Evolutionary conservation across 768 basidiomycete species (phyloP), one percentile per base, ranked within the genome.

Genomic region (Hemileccinum impolitum): DNA sequence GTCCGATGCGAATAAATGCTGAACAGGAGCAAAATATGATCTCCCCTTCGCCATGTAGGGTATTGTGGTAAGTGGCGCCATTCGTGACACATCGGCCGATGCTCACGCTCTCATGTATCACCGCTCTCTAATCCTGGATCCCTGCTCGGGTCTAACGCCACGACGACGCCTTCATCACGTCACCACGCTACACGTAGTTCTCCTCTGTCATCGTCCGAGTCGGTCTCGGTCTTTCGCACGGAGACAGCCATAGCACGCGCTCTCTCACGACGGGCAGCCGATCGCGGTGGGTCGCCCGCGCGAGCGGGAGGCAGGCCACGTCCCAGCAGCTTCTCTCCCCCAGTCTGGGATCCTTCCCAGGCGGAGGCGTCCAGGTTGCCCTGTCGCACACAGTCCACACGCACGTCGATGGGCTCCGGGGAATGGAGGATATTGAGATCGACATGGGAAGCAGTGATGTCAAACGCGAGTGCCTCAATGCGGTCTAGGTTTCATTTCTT

Each of bases 121-220:
- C 35, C 21, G 32, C 17, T 34, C 14, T 12, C 28, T 9, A 12
- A 30, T 30, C 11, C 8, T 30, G 11, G n/a, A n/a, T n/a, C n/a
- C n/a, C 28, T 30, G 11, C 11, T 8, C 28, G 23, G 23, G 23
- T 23, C 3, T 23, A 6, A 23, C 23, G 23, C 23, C 23, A 23
- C 23, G 23, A 23, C 23, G 23, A 23, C 23, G 6, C 6, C 3
- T 23, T 23, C 23, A 23, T 23, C 23, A 6, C 6, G 23, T 6
- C 23, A 23, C 23, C 23, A 23, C 23, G 23, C 23, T 23, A 23
- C 6, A 30, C 11, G 28, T 40, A 47, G 46, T 65, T 63, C 43
- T 62, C 64, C 35, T 58, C 53, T 34, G 59, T 65, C 7, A 63
- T 65, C 41, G 54, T 63, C 26, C 64, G 61, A 25, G 54, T 63